A percentile compares a stretch with the other conserved stretches of the same genome.
phyloP scores from a whole-genome alignment of 2,329 filamentous ascomycete genomes.

The Aureobasidium sp. region DNA sequence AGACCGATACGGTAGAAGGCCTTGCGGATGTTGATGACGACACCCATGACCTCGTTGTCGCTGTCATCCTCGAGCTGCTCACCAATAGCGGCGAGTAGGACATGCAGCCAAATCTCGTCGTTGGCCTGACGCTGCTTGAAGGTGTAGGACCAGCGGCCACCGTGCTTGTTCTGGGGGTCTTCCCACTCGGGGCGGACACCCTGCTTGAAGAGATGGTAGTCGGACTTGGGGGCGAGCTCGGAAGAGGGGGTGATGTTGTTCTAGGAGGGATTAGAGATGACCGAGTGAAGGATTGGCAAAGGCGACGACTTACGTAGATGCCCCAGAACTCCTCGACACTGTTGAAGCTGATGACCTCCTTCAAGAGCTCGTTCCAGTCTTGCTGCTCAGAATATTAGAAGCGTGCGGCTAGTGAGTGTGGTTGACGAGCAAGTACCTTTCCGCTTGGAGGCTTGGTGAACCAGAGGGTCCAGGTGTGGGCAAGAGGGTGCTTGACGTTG shows the following conservation, averaged over 20 bases:
- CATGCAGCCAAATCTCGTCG: slow-evolving; percentile 97
- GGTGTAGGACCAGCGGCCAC: slow-evolving; percentile 96
- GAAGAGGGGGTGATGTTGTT: slow-evolving; percentile 98
- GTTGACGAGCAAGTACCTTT: slow-evolving; percentile 55
- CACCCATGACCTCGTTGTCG: slow-evolving; percentile 97
- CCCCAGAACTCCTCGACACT: slow-evolving; percentile 99
- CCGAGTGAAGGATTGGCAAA: background rate
- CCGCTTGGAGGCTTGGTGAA: slow-evolving; percentile 97
- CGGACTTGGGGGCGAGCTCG: slow-evolving; percentile 92
- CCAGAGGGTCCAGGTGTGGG: slow-evolving; percentile 98
- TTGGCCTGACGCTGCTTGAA: slow-evolving; percentile 95
- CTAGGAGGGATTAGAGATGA: slow-evolving; percentile 41
- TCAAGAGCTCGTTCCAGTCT: slow-evolving; percentile 97
- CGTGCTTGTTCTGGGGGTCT: slow-evolving; percentile 96
- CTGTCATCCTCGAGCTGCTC: slow-evolving; percentile 94
- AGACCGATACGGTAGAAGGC: slow-evolving; percentile 96
- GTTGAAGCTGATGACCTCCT: slow-evolving; percentile 98
- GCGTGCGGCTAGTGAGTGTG: background rate
- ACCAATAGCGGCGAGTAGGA: slow-evolving; percentile 93
- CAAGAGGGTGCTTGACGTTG: slow-evolving; percentile 97
- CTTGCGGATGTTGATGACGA: slow-evolving; percentile 97
- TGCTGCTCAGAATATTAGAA: slow-evolving; percentile 35
- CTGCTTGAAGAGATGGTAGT: slow-evolving; percentile 99
- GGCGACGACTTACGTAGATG: slow-evolving; percentile 70
- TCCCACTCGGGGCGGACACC: slow-evolving; percentile 98